A percentile compares a stretch with the other conserved stretches of the same genome.
Evolutionary conservation across 176 grass and related monocot genomes (phyloP).

Genomic region (Sorghum bicolor): Sorghum_bicolor_NCBIv3 NC_012872.2:73696001-73696500

Average conservation of each 20-base stretch:
- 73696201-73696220: neutral
- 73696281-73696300: constrained; percentile 60
- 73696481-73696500: neutral
- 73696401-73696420: neutral
- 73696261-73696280: constrained; percentile 59
- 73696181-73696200: neutral
- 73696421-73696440: neutral
- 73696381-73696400: neutral
- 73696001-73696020: neutral
- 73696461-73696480: neutral
- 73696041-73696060: neutral
- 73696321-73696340: constrained; percentile 70
- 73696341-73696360: constrained; percentile 58
- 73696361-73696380: constrained; percentile 44
- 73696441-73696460: neutral
- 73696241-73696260: constrained; percentile 53
- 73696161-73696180: constrained; percentile 34
- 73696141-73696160: constrained; percentile 75
- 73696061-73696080: constrained; percentile 1
- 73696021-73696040: neutral
- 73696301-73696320: constrained; percentile 72
- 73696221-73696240: neutral
- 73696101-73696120: constrained; percentile 75
- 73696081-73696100: constrained; percentile 61
- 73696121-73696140: constrained; percentile 91